Percentiles rank a stretch among this genome's conserved stretches.
phyloP scores from a whole-genome alignment of 768 basidiomycete genomes.

The Aureoboletus auriporus region DNA sequence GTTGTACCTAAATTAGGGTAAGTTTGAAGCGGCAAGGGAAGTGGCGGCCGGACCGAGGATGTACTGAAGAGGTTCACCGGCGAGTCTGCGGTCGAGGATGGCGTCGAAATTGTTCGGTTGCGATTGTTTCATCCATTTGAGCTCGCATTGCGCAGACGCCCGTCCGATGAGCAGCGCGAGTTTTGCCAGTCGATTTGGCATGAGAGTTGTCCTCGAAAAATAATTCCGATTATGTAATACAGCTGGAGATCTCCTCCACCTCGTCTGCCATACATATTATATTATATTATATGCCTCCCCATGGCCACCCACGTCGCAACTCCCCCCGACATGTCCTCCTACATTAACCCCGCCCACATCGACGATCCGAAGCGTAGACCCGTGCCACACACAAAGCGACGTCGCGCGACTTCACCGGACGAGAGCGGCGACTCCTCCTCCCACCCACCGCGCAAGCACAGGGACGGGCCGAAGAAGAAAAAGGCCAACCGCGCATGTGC shows the following conservation, averaged over 20 bases:
- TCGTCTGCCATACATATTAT: neutral
- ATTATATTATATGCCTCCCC: constrained; percentile 9
- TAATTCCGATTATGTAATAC: constrained; percentile 17
- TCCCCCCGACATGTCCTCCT: constrained; percentile 21
- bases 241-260: constrained; percentile 10
- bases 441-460: constrained; percentile 47
- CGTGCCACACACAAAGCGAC: constrained; percentile 45
- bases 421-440: constrained; percentile 47
- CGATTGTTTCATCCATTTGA: constrained; percentile 45
- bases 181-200: constrained; percentile 21
- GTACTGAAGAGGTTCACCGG: constrained; percentile 85
- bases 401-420: constrained; percentile 59
- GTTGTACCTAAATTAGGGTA: constrained; percentile 49
- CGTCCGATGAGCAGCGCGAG: constrained; percentile 34
- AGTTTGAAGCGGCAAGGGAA: neutral
- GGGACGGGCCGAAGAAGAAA: constrained; percentile 88
- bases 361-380: constrained; percentile 35
- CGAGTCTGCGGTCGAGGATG: constrained; percentile 56
- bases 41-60: constrained; percentile 59
- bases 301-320: constrained; percentile 6
- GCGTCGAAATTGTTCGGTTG: constrained; percentile 18
- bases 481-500: constrained; percentile 92
- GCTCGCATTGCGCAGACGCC: constrained; percentile 36
- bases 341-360: constrained; percentile 42
- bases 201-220: neutral